Evolutionary conservation across 176 grass and related monocot species (phyloP).

Genomic region (Olyra latifolia): DNA sequence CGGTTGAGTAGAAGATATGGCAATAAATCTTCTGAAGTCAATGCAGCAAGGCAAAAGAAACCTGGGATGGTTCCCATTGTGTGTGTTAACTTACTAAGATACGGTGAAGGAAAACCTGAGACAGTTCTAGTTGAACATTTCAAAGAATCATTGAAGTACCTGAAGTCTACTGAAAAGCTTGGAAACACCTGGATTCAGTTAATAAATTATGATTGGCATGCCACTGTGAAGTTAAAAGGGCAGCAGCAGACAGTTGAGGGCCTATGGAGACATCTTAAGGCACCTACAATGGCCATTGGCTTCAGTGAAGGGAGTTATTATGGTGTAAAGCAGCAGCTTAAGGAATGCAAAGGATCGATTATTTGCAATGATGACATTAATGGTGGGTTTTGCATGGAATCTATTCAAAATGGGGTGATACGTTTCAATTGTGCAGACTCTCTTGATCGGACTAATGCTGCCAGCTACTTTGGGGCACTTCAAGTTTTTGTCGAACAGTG

Average conservation of each 20-base stretch:
- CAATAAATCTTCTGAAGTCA: slow-evolving; percentile 60
- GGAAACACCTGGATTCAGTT: slow-evolving; percentile 84
- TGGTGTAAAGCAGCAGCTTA: slow-evolving; percentile 61
- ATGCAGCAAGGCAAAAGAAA: slow-evolving; percentile 70
- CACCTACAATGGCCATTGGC: slow-evolving; percentile 78
- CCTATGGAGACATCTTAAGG: slow-evolving; percentile 85
- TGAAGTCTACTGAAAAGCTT: slow-evolving; percentile 73
- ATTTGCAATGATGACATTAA: slow-evolving; percentile 57
- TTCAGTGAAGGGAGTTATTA: slow-evolving; percentile 93
- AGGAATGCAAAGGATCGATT: slow-evolving; percentile 74
- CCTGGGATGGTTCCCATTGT: slow-evolving; percentile 69
- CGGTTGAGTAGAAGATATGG: slow-evolving; percentile 82
- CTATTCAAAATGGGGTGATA: slow-evolving; percentile 92
- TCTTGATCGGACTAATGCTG: slow-evolving; percentile 97
- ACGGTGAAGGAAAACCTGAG: slow-evolving; percentile 81
- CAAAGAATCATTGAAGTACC: slow-evolving; percentile 68
- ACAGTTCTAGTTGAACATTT: slow-evolving; percentile 88
- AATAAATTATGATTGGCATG: slow-evolving; percentile 99
- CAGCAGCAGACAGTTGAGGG: slow-evolving; percentile 86
- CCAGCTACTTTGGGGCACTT: slow-evolving; percentile 97
- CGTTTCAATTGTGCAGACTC: slow-evolving; percentile 99
- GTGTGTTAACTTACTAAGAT: slow-evolving; percentile 90
- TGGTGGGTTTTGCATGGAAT: slow-evolving; percentile 75
- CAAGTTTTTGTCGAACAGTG: slow-evolving; percentile 99
- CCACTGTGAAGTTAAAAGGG: slow-evolving; percentile 75